phyloP scores from a whole-genome alignment of 768 basidiomycete species.

The Gymnopilus junonius region DNA sequence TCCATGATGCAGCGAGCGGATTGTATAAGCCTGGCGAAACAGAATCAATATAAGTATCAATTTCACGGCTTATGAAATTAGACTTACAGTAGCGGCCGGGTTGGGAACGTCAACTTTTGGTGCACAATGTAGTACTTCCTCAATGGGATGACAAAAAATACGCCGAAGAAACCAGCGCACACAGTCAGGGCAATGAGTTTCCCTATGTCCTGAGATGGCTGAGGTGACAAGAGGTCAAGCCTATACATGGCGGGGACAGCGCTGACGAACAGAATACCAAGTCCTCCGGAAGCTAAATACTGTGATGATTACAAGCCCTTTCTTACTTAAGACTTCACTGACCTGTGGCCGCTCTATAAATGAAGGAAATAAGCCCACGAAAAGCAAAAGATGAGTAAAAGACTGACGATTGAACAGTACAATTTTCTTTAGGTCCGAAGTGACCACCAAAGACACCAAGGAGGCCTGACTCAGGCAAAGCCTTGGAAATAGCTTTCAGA shows the following conservation, averaged over 20 bases:
- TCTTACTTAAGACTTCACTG: slow-evolving; percentile 6
- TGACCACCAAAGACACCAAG: slow-evolving; percentile 55
- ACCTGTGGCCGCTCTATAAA: slow-evolving; percentile 52
- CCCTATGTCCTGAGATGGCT: slow-evolving; percentile 56
- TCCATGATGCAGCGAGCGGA: slow-evolving; percentile 61
- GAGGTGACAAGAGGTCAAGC: slow-evolving; percentile 47
- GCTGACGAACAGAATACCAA: slow-evolving; percentile 62
- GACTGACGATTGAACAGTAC: slow-evolving; percentile 56
- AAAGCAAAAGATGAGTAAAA: background rate
- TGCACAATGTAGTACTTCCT: slow-evolving; percentile 65
- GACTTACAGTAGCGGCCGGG: slow-evolving; percentile 62
- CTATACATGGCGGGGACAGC: slow-evolving; percentile 67
- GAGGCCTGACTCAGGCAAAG: slow-evolving; percentile 49
- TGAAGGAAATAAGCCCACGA: background rate
- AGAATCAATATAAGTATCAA: background rate
- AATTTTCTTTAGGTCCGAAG: slow-evolving; percentile 71
- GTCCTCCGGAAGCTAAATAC: slow-evolving; percentile 51
- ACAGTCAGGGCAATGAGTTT: slow-evolving; percentile 58
- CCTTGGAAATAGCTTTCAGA: slow-evolving; percentile 56
- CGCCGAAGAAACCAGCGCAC: slow-evolving; percentile 61
- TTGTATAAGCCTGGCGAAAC: slow-evolving; percentile 53
- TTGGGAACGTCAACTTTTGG: slow-evolving; percentile 67
- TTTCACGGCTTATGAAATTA: background rate
- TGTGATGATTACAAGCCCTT: slow-evolving; percentile 19
- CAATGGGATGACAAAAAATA: slow-evolving; percentile 70